Percentiles rank a stretch among this genome's conserved stretches.
Conservation (phyloP, 2,329 filamentous ascomycete species). For the Apiospora sp. region DNA sequence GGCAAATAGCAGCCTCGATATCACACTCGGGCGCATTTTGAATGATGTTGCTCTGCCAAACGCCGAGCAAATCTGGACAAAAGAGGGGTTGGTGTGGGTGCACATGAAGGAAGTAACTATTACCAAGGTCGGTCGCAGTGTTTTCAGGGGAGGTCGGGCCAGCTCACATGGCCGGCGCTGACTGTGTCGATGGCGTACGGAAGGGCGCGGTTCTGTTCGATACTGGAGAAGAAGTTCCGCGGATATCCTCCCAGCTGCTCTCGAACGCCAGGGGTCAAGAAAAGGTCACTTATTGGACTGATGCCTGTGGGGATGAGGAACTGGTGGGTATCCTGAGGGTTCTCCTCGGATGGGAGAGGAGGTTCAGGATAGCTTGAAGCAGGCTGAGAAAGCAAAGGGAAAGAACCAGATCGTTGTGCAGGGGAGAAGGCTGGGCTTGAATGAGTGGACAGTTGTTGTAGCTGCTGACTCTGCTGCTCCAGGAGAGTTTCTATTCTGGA, state of each 20-base stretch:
- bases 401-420: slow-evolving; percentile 36
- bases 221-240: slow-evolving; percentile 44
- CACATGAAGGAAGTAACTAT: slow-evolving; percentile 45
- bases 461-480: slow-evolving; percentile 43
- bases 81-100: slow-evolving; percentile 48
- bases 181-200: slow-evolving; percentile 42
- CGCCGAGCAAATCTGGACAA: slow-evolving; percentile 37
- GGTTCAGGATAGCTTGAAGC: slow-evolving; percentile 34
- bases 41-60: slow-evolving; percentile 40
- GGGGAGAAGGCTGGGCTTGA: slow-evolving; percentile 37
- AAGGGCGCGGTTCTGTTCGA: slow-evolving; percentile 44
- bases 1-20: slow-evolving; percentile 45
- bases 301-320: slow-evolving; percentile 48
- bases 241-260: slow-evolving; percentile 44
- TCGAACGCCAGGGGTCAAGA: slow-evolving; percentile 44
- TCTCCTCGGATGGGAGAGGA: slow-evolving; percentile 30
- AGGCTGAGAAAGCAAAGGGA: slow-evolving; percentile 32
- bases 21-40: slow-evolving; percentile 37
- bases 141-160: slow-evolving; percentile 41
- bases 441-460: slow-evolving; percentile 35
- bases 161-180: slow-evolving; percentile 34
- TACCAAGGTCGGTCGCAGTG: slow-evolving; percentile 38
- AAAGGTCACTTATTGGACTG: slow-evolving; percentile 43
- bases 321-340: slow-evolving; percentile 41
- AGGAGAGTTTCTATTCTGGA: slow-evolving; percentile 47